Percentiles rank a stretch among this genome's conserved stretches.
Conservation (phyloP, 2,329 filamentous ascomycete genomes). For the Fusarium succisae region DNA sequence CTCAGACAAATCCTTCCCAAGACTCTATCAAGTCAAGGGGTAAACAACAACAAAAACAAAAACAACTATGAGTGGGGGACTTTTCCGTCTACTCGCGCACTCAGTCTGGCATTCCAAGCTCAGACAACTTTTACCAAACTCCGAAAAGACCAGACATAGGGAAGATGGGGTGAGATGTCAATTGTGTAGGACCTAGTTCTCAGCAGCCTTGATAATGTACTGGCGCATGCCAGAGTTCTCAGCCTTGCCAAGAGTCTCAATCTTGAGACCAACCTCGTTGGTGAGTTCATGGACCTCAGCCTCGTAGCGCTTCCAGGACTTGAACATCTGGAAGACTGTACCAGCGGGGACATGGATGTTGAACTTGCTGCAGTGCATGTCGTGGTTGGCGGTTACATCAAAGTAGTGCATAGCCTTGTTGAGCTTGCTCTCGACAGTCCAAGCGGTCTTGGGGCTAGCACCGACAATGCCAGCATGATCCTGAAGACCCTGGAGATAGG, state of each 20-base stretch:
- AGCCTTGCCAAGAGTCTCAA: constrained; percentile 36
- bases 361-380: constrained; percentile 26
- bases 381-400: constrained; percentile 14
- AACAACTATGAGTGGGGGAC: neutral
- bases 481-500: constrained; percentile 28
- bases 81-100: neutral
- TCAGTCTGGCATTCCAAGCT: neutral
- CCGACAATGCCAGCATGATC: constrained; percentile 17
- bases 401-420: constrained; percentile 35
- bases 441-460: neutral
- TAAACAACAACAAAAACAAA: neutral
- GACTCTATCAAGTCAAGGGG: neutral
- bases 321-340: constrained; percentile 33
- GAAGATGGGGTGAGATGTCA: neutral
- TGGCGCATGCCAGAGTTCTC: constrained; percentile 35
- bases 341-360: neutral
- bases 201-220: constrained; percentile 7
- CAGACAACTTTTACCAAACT: neutral
- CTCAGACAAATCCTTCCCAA: neutral
- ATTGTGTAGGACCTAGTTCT: fast-evolving
- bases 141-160: neutral
- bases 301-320: constrained; percentile 40
- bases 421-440: constrained; percentile 14
- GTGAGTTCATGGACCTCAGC: constrained; percentile 18
- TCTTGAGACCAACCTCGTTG: constrained; percentile 10